Evolutionary conservation across 768 basidiomycete genomes (phyloP).

Genomic region (Fibroporia radiculosa): DNA sequence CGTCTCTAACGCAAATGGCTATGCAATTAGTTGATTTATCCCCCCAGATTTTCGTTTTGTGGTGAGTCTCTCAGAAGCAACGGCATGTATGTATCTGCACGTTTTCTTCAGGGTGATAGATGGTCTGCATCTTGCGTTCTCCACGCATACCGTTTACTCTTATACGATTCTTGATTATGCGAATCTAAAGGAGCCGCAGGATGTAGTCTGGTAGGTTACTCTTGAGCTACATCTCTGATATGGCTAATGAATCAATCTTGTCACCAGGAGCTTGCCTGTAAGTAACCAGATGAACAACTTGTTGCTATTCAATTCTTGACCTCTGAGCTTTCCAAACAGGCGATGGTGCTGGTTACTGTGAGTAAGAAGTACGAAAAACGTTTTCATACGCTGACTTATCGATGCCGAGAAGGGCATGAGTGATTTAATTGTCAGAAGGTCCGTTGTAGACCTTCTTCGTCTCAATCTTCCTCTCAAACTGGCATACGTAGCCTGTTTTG

Average conservation of each 20-base stretch:
- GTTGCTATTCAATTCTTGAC: too few species aligned
- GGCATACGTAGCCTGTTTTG: conserved; percentile 14
- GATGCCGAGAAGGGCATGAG: conserved; percentile 14
- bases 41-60: not conserved
- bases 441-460: not conserved
- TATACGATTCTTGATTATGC: conserved; percentile 17
- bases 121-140: conserved; percentile 10
- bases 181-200: conserved; percentile 10
- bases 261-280: conserved; percentile 17
- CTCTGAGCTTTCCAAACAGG: not conserved
- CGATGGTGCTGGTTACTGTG: conserved; percentile 9
- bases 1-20: not conserved
- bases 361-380: too few species aligned
- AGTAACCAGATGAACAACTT: not conserved
- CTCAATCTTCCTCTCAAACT: not conserved
- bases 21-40: not conserved
- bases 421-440: conserved; percentile 19
- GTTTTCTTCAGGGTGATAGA: conserved; percentile 10
- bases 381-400: not conserved
- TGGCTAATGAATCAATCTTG: not conserved
- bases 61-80: not conserved
- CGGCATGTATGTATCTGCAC: not conserved
- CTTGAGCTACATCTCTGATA: not conserved
- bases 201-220: conserved; percentile 13
- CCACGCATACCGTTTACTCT: conserved; percentile 12